Conservation (phyloP, 805 yeast genomes). For the Suhomyces kilbournensis region DNA sequence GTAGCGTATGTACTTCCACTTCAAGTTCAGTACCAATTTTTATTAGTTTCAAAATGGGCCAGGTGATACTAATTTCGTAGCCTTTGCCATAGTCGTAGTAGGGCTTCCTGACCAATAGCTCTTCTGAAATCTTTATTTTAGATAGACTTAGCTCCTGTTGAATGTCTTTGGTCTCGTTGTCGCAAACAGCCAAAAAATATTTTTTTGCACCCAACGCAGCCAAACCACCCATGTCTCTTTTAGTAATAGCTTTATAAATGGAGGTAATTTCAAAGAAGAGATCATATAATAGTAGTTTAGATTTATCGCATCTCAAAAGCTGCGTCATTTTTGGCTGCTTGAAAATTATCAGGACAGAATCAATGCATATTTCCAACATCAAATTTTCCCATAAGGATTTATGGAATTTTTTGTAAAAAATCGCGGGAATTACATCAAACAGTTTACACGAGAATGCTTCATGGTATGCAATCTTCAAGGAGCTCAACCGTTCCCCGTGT, state of each 20-base stretch:
- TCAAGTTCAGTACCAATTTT: background rate
- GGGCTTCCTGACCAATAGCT: constrained; percentile 9
- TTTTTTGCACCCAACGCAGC: background rate
- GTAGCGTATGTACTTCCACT: background rate
- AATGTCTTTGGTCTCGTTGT: background rate
- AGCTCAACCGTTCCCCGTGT: background rate
- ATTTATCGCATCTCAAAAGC: background rate
- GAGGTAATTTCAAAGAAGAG: background rate
- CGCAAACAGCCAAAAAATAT: background rate
- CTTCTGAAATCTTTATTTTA: constrained; percentile 10
- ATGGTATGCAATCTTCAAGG: background rate
- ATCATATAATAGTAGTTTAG: background rate
- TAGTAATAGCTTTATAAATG: background rate
- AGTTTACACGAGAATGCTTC: background rate
- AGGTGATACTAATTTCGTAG: background rate
- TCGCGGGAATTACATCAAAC: background rate
- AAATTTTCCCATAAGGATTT: background rate
- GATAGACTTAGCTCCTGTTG: background rate
- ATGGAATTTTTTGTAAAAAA: background rate
- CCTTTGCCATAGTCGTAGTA: constrained; percentile 14
- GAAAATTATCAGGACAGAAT: background rate
- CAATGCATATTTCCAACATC: background rate
- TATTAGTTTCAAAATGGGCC: background rate
- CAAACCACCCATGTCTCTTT: background rate
- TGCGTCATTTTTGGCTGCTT: background rate